These are phyloP conservation scores for Ophiosphaerella herpotricha DNA, from an alignment of 2,329 filamentous ascomycete genomes.

Conservation along the genomic window DNA sequence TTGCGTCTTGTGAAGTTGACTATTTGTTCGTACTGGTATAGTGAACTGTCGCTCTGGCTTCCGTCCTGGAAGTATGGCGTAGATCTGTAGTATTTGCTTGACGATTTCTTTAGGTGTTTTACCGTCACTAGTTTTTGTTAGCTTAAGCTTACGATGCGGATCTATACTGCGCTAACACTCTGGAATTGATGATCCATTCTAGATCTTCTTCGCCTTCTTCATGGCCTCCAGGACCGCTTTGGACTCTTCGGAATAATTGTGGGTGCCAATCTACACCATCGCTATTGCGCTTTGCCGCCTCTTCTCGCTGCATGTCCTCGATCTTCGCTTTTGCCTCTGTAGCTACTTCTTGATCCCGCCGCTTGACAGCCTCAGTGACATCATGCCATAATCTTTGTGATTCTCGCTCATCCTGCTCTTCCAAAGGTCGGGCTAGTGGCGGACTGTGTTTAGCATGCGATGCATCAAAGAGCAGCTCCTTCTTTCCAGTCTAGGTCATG, in stretches of 20 bases:
- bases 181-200: conserved; percentile 92
- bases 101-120: conserved; percentile 70
- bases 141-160: neutral
- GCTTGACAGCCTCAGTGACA: conserved; percentile 80
- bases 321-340: conserved; percentile 97
- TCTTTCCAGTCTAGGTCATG: conserved; percentile 76
- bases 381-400: conserved; percentile 86
- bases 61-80: conserved; percentile 82
- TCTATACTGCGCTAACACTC: conserved; percentile 64
- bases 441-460: conserved; percentile 74
- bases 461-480: conserved; percentile 88
- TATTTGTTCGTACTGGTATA: conserved; percentile 58
- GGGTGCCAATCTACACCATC: conserved; percentile 87
- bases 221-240: conserved; percentile 68
- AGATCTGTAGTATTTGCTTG: conserved; percentile 84
- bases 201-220: conserved; percentile 87
- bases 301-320: conserved; percentile 88
- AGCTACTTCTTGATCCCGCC: conserved; percentile 82
- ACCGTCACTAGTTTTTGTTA: conserved; percentile 53
- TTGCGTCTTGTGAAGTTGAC: conserved; percentile 17
- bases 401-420: conserved; percentile 87
- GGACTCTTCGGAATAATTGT: conserved; percentile 77
- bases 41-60: conserved; percentile 58
- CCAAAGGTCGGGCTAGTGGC: conserved; percentile 74
- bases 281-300: conserved; percentile 78